Evolutionary conservation across 2,329 filamentous ascomycete species (phyloP), one percentile per base, ranked within the genome.

Genomic region (Setomelanomma holmii): DNA sequence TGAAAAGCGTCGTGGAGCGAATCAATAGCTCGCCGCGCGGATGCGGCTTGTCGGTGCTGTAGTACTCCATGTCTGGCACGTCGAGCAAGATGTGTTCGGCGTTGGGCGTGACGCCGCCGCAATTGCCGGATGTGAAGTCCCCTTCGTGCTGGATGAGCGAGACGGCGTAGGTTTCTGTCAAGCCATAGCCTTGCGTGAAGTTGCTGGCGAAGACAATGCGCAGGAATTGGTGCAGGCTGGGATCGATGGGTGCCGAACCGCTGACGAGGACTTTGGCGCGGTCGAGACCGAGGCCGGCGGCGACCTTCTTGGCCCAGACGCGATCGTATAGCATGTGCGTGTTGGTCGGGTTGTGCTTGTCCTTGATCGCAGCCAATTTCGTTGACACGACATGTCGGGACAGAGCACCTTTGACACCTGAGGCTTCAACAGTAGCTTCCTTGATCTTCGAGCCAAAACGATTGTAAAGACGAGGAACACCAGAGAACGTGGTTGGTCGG

Each of bases 61-160:
- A 83, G 79, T 99, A 99, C 49, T 97, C 93, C 83, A 97, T 93
- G 57, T 98, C 93, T 1, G 93, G 93, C 5, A 96, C 89, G 45
- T 93, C 96, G 71, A 88, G 81, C 49, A 97, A 53, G 82, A 73
- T 93, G 96, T 42, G 88, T 79, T 99, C 95, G 7, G 83, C 76
- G 53, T 81, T 82, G 6, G 86, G 81, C 55, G 84, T 82, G 0
- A 92, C 82, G 4, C 84, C 86, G 45, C 95, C 95, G 63, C 93
- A 93, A 76, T 92, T 96, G 55, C 91, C 92, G 4, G 87, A 79
- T 7, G 82, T 84, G 70, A 90, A 86, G 74, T 99, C 95, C 40
- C 83, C 82, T 2, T 79, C 74, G 10, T 84, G 67, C 78, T 98
- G 95, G 30, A 86, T 84, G 11, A 88, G 82, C 19, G 84, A 86